These are phyloP conservation scores for Aspergillus sp. DNA, from an alignment of 2,329 filamentous ascomycete genomes.

Conservation along the genomic window DNA sequence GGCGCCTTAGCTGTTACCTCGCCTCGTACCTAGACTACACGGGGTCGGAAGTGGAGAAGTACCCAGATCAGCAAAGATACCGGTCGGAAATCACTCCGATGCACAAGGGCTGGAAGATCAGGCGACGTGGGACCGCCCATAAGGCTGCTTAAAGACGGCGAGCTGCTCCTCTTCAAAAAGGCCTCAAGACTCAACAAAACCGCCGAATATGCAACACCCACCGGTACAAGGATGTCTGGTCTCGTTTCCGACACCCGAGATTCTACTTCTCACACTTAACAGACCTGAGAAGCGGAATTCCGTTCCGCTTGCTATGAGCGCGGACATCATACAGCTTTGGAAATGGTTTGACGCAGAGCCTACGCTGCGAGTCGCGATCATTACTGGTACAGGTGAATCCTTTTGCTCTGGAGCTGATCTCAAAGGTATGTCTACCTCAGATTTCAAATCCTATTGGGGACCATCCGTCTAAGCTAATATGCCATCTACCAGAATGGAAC, in stretches of 20 bases:
- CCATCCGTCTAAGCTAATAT: background rate
- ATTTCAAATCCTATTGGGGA: background rate
- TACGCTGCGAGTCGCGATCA: slow-evolving; percentile 59
- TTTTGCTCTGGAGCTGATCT: slow-evolving; percentile 71
- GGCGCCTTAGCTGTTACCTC: background rate
- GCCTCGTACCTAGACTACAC: background rate
- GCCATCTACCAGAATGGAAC: slow-evolving; percentile 51
- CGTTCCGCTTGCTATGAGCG: slow-evolving; percentile 43
- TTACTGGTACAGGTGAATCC: slow-evolving; percentile 63
- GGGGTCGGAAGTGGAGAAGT: slow-evolving; percentile 5
- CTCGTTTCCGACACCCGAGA: slow-evolving; percentile 43
- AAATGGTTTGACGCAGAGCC: slow-evolving; percentile 65
- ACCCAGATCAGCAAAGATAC: background rate
- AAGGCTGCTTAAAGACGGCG: background rate
- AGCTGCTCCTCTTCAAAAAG: background rate
- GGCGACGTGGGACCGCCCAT: background rate
- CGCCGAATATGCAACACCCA: slow-evolving; percentile 7
- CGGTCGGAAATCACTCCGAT: background rate
- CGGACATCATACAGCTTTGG: slow-evolving; percentile 50
- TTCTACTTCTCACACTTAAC: slow-evolving; percentile 45
- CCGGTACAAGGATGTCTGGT: slow-evolving; percentile 28
- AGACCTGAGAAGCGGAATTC: slow-evolving; percentile 43
- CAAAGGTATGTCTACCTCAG: slow-evolving; percentile 43
- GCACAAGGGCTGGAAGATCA: background rate
- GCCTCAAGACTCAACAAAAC: background rate